Conservation (phyloP, 2,329 filamentous ascomycete species). For the Beauveria asiatica region DNA sequence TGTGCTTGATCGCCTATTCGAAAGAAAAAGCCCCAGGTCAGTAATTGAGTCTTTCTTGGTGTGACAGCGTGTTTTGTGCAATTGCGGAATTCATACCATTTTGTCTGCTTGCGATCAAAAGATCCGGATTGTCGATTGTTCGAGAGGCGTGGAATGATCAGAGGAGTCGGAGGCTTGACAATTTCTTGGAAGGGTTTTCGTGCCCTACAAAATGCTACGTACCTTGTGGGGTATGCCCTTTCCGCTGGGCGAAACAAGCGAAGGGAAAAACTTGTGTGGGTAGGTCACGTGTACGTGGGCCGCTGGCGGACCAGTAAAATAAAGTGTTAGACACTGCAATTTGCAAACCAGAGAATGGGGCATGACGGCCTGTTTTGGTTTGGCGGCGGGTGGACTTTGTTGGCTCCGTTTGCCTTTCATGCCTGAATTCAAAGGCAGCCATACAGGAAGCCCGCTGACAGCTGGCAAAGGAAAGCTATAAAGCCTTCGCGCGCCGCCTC, state of each 20-base stretch:
- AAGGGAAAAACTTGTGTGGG: conserved; percentile 14
- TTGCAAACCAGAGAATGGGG: background rate
- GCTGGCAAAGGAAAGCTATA: conserved; percentile 23
- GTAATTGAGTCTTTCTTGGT: conserved; percentile 19
- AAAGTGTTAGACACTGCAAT: too few species aligned
- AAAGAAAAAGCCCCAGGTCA: conserved; percentile 25
- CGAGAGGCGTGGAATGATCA: conserved; percentile 30
- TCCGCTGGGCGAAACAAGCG: conserved; percentile 7
- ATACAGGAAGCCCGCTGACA: conserved; percentile 14
- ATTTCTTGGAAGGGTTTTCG: conserved; percentile 35
- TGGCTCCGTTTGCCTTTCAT: conserved; percentile 11
- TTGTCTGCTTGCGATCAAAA: conserved; percentile 42
- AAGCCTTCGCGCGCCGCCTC: conserved; percentile 15
- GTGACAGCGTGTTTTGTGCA: background rate
- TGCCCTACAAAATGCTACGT: conserved; percentile 30
- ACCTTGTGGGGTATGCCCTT: conserved; percentile 22
- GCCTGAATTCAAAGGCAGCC: conserved; percentile 15
- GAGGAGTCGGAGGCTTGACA: conserved; percentile 30
- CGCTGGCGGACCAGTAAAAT: background rate
- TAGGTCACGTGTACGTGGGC: conserved; percentile 17
- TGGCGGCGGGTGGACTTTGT: background rate
- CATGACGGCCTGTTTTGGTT: background rate
- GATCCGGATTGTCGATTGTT: conserved; percentile 33
- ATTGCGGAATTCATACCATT: conserved; percentile 16
- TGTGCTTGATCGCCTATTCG: conserved; percentile 93